Evolutionary conservation across 2,329 filamentous ascomycete species (phyloP), one percentile per base, ranked within the genome.

Genomic region (Botrytis squamosa): DNA sequence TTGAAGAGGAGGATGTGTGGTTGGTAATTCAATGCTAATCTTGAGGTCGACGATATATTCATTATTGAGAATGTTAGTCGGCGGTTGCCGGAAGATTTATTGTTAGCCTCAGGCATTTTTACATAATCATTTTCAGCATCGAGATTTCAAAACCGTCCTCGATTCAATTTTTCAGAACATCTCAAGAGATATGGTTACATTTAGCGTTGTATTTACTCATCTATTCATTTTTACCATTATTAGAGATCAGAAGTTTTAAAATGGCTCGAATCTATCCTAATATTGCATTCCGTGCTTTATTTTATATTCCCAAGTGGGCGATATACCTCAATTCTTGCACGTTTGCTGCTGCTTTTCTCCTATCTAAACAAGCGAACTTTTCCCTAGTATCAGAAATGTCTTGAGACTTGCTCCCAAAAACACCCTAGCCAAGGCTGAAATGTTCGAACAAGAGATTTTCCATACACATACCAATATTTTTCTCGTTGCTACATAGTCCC

Each of bases 51-150:
- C 46, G 44, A 52, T 72, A 59, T 59, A 29, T 62, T 59, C 36
- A 25, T 42, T 40, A 72, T 64, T 71, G 42, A 72, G 72, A 73
- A 74, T 73, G 64, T 63, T 63, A 59, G 62, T 72, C 73, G 73
- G 70, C 46, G 63, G 44, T 72, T 52, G 69, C 57, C 70, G 73
- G 64, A 66, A 68, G 33, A 66, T 62, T 44, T 49, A 52, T 10
- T 57, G 9, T 1, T 29, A 16, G 68, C 73, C 72, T 71, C 62
- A 64, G 71, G 57, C 33, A 22, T 3, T 22, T 12, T 68, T 57
- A 67, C 18, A 42, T 67, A 67, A 67, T 40, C 46, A 55, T 16
- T 5, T 16, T 38, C 1, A 67, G 38, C 25, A 29, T 67, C 25
- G 7, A 62, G 22, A n/a, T n/a, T 18, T 10, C 10, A 22, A 10